These are phyloP conservation scores for Stephania yunnanensis DNA, from an alignment of 164 flowering plant species.

Conservation along the genomic window DNA sequence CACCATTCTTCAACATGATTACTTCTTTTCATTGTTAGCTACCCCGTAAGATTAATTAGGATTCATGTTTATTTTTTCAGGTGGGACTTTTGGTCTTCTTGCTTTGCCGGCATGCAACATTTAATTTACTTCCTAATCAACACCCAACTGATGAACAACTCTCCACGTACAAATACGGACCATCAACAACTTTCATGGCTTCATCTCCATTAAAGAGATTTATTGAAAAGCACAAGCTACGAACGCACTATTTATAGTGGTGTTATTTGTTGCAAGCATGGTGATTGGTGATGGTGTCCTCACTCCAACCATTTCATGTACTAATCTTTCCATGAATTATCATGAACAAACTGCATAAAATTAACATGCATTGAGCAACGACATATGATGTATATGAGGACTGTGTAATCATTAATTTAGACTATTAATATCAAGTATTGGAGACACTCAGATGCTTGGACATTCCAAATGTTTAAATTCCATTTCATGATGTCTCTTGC, in stretches of 20 bases:
- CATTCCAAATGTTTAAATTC: too few species aligned
- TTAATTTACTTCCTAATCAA: slow-evolving; percentile 55
- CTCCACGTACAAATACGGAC: slow-evolving; percentile 37
- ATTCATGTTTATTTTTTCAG: slow-evolving; percentile 41
- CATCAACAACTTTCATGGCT: slow-evolving; percentile 18
- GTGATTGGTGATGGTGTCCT: slow-evolving; percentile 48
- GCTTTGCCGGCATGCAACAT: slow-evolving; percentile 59
- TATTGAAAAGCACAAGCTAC: slow-evolving; percentile 47
- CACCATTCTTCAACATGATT: too few species aligned
- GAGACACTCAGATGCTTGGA: too few species aligned
- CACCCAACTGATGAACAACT: slow-evolving; percentile 77
- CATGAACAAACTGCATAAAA: background rate
- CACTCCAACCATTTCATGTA: slow-evolving; percentile 71
- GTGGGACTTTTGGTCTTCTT: slow-evolving; percentile 69
- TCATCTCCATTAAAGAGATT: slow-evolving; percentile 35
- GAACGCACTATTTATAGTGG: slow-evolving; percentile 48
- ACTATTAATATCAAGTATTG: too few species aligned
- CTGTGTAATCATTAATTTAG: too few species aligned
- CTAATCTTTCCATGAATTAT: background rate
- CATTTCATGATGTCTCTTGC: too few species aligned
- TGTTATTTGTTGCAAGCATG: slow-evolving; percentile 58
- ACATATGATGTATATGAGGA: too few species aligned
- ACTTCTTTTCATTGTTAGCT: too few species aligned
- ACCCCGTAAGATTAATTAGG: too few species aligned
- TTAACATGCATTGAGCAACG: too few species aligned